Conservation (phyloP, 208 protist species). For the Phytomonas francai region DNA sequence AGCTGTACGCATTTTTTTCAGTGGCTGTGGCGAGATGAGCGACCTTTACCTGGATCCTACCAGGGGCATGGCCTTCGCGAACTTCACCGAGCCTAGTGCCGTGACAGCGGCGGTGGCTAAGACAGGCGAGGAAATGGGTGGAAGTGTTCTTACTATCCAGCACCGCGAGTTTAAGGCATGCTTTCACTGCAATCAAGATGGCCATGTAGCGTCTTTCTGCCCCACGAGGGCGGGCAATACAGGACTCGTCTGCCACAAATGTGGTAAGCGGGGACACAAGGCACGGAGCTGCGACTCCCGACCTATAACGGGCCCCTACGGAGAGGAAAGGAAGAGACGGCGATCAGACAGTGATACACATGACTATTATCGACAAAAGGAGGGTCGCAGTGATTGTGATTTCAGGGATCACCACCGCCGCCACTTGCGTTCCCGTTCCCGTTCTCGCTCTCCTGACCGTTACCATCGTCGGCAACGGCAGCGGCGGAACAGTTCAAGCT, state of each 20-base stretch:
- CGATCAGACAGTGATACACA: slow-evolving; percentile 9
- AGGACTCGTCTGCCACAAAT: slow-evolving; percentile 30
- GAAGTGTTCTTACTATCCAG: slow-evolving; percentile 29
- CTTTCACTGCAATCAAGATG: slow-evolving; percentile 56
- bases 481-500: slow-evolving; percentile 21
- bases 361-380: background rate
- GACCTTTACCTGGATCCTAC: slow-evolving; percentile 41
- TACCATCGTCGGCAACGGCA: slow-evolving; percentile 17
- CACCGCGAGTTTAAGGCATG: slow-evolving; percentile 37
- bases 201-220: slow-evolving; percentile 57
- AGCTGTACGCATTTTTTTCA: slow-evolving; percentile 40
- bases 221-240: background rate
- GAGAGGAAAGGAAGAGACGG: slow-evolving; percentile 11
- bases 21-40: slow-evolving; percentile 30
- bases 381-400: slow-evolving; percentile 9
- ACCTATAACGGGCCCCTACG: slow-evolving; percentile 10
- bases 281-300: slow-evolving; percentile 29
- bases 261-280: slow-evolving; percentile 37
- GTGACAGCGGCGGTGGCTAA: slow-evolving; percentile 34
- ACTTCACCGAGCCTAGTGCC: slow-evolving; percentile 28
- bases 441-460: slow-evolving; percentile 18
- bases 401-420: slow-evolving; percentile 26
- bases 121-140: slow-evolving; percentile 31
- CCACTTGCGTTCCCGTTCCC: slow-evolving; percentile 23
- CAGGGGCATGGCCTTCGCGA: slow-evolving; percentile 49